phyloP scores from a whole-genome alignment of 1,284 basidiomycete species.

The Athelia psychrophila region DNA sequence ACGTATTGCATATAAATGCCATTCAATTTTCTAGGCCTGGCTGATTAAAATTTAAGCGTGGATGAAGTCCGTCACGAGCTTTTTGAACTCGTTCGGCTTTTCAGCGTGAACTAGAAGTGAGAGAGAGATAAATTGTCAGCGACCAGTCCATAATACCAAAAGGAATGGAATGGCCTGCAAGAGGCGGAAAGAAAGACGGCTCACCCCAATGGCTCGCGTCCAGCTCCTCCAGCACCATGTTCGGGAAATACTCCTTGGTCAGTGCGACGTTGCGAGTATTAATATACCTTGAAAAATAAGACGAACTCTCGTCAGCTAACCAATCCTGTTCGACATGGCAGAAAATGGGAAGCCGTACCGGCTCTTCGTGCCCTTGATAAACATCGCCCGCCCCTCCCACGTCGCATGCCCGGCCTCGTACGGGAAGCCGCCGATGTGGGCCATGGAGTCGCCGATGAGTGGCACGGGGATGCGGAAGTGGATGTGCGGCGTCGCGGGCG shows the following conservation, averaged over 20 bases:
- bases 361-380: conserved; percentile 80
- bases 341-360: conserved; percentile 39
- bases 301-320: background rate
- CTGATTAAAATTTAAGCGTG: conserved; percentile 17
- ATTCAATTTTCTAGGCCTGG: no score
- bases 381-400: conserved; percentile 67
- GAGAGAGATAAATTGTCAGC: background rate
- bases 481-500: conserved; percentile 33
- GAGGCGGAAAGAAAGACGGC: conserved; percentile 9
- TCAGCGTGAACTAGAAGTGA: conserved; percentile 52
- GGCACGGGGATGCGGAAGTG: conserved; percentile 75
- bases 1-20: no score
- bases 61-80: conserved; percentile 40
- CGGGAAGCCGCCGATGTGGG: conserved; percentile 75
- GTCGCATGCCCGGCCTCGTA: conserved; percentile 52
- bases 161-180: background rate
- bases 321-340: background rate
- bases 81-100: conserved; percentile 45
- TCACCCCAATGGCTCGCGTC: conserved; percentile 72
- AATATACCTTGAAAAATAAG: conserved; percentile 51
- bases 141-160: no score
- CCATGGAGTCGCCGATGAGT: conserved; percentile 58
- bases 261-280: conserved; percentile 62
- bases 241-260: conserved; percentile 68
- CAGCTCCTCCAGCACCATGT: conserved; percentile 48